Evolutionary conservation across 192 early-diverging fungal species (phyloP).

Genomic region (Chytriomyces sp.): DNA sequence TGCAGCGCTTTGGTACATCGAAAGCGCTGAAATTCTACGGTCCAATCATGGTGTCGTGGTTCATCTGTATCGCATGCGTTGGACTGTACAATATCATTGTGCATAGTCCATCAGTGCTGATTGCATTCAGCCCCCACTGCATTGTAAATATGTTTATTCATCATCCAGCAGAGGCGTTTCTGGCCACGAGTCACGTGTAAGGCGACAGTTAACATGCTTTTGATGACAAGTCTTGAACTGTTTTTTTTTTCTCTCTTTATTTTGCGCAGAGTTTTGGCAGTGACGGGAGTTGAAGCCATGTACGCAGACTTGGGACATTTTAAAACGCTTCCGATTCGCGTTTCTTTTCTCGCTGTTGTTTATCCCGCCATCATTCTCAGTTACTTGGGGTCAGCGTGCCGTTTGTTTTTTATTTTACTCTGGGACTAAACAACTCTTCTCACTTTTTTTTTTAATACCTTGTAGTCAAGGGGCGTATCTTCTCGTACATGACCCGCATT

Average conservation of each 20-base stretch:
- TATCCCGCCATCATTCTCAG: slow-evolving; percentile 56
- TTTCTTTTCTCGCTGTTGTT: slow-evolving; percentile 50
- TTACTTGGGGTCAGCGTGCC: slow-evolving; percentile 53
- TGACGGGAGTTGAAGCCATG: slow-evolving; percentile 63
- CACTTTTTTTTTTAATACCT: background rate
- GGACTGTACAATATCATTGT: slow-evolving; percentile 60
- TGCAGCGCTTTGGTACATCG: slow-evolving; percentile 58
- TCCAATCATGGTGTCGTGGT: slow-evolving; percentile 58
- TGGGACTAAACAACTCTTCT: slow-evolving; percentile 7
- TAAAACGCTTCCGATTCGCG: slow-evolving; percentile 48
- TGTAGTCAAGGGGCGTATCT: slow-evolving; percentile 46
- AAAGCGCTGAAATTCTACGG: slow-evolving; percentile 44
- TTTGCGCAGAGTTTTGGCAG: slow-evolving; percentile 48
- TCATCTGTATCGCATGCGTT: slow-evolving; percentile 47
- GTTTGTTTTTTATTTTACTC: background rate
- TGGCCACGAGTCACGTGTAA: slow-evolving; percentile 49
- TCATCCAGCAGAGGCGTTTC: slow-evolving; percentile 38
- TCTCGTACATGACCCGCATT: slow-evolving; percentile 29
- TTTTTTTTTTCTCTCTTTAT: background rate
- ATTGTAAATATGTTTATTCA: slow-evolving; percentile 38
- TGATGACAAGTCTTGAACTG: slow-evolving; percentile 14
- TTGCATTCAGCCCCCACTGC: slow-evolving; percentile 55
- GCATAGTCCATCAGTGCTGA: slow-evolving; percentile 38
- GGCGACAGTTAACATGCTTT: slow-evolving; percentile 17
- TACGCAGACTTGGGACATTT: slow-evolving; percentile 68